phyloP scores from a whole-genome alignment of 805 yeast genomes.

The Clavispora santaluciae region DNA sequence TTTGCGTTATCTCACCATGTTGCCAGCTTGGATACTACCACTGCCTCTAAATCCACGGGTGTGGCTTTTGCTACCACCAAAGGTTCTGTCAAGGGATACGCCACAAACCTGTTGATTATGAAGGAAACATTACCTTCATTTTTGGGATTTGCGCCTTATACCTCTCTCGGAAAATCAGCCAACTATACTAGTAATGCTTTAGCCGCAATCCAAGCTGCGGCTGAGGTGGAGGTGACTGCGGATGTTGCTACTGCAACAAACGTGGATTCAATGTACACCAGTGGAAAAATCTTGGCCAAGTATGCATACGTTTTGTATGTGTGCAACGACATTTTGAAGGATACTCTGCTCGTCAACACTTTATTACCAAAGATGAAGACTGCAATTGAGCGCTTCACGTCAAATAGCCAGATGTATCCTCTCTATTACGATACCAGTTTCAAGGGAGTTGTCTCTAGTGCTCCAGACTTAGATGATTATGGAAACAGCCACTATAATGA shows the following conservation, averaged over 20 bases:
- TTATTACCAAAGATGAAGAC: constrained; percentile 34
- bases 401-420: constrained; percentile 44
- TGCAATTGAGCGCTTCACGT: constrained; percentile 39
- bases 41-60: constrained; percentile 33
- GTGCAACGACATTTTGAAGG: constrained; percentile 44
- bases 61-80: constrained; percentile 47
- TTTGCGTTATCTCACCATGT: constrained; percentile 71
- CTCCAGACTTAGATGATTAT: constrained; percentile 37
- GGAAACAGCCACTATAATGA: constrained; percentile 80
- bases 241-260: constrained; percentile 41
- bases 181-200: constrained; percentile 10
- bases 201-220: constrained; percentile 11
- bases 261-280: constrained; percentile 40
- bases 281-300: constrained; percentile 54
- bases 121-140: constrained; percentile 23
- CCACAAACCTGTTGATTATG: constrained; percentile 35
- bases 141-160: constrained; percentile 36
- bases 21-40: constrained; percentile 34
- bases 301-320: constrained; percentile 53
- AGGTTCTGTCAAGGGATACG: constrained; percentile 45
- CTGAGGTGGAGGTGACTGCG: constrained; percentile 21
- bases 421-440: constrained; percentile 52
- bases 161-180: constrained; percentile 13
- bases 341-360: constrained; percentile 32
- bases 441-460: constrained; percentile 54